A percentile compares a stretch with the other conserved stretches of the same genome.
phyloP scores from a whole-genome alignment of 2,329 filamentous ascomycete genomes.

The Pseudogymnoascus destructans region DNA sequence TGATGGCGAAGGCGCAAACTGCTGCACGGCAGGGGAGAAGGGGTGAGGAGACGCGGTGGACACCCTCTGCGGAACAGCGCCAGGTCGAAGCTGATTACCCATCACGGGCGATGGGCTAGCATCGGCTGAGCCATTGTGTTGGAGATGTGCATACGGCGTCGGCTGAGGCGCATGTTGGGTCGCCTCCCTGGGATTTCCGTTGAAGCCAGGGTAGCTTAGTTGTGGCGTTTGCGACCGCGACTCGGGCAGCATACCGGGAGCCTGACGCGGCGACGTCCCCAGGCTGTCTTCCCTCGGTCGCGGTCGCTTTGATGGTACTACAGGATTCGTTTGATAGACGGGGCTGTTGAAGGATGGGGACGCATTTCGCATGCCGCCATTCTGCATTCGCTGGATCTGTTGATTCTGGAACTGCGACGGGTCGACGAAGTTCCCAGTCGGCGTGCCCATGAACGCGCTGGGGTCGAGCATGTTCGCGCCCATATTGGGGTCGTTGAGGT shows the following conservation, averaged over 20 bases:
- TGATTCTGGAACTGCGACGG: slow-evolving; percentile 37
- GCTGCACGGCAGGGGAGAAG: slow-evolving; percentile 65
- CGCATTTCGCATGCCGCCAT: slow-evolving; percentile 70
- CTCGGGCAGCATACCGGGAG: slow-evolving; percentile 58
- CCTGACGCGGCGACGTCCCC: slow-evolving; percentile 66
- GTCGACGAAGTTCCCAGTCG: slow-evolving; percentile 42
- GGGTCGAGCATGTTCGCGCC: slow-evolving; percentile 51
- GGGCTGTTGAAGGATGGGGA: slow-evolving; percentile 68
- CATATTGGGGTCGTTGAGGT: slow-evolving; percentile 48
- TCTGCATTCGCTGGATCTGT: slow-evolving; percentile 53
- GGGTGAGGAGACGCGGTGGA: slow-evolving; percentile 87
- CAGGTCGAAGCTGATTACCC: slow-evolving; percentile 61
- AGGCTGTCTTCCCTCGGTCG: slow-evolving; percentile 73
- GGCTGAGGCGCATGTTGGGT: slow-evolving; percentile 48
- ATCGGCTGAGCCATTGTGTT: slow-evolving; percentile 66
- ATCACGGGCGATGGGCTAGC: slow-evolving; percentile 90
- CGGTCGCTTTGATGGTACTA: slow-evolving; percentile 82
- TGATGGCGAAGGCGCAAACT: slow-evolving; percentile 62
- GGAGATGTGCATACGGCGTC: slow-evolving; percentile 68
- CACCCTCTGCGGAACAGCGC: slow-evolving; percentile 64
- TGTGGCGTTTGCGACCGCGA: slow-evolving; percentile 86
- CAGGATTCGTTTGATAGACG: slow-evolving; percentile 69
- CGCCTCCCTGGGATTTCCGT: slow-evolving; percentile 47
- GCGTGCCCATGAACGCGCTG: slow-evolving; percentile 47
- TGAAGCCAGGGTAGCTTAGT: slow-evolving; percentile 62